A percentile compares a stretch with the other conserved stretches of the same genome.
Conservation (phyloP, 176 grass and related monocot genomes). For the Cymbopogon citratus region DNA sequence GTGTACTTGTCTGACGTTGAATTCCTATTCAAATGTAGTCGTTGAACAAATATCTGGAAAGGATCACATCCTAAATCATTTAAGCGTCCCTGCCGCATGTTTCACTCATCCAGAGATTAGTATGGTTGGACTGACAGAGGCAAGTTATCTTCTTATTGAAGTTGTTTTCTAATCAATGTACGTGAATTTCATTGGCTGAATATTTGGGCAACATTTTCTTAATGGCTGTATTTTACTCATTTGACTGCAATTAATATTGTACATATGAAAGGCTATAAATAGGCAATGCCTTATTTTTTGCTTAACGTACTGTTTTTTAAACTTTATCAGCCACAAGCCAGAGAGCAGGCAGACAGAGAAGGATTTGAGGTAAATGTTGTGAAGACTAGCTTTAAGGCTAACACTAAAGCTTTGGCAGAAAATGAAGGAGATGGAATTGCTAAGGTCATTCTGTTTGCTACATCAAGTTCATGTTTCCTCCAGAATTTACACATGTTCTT, state of each 20-base stretch:
- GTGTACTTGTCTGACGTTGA: constrained; percentile 23
- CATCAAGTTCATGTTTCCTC: background rate
- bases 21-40: constrained; percentile 46
- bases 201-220: background rate
- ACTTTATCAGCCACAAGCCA: constrained; percentile 88
- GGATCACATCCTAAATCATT: constrained; percentile 85
- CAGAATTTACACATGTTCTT: background rate
- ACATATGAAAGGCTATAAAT: background rate
- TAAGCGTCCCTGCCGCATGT: constrained; percentile 91
- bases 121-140: constrained; percentile 97
- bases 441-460: constrained; percentile 45
- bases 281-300: background rate
- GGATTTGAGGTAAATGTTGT: constrained; percentile 75
- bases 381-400: constrained; percentile 98
- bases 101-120: constrained; percentile 99
- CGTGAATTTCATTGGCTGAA: background rate
- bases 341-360: constrained; percentile 85
- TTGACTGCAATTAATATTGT: constrained; percentile 1
- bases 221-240: background rate
- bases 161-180: background rate
- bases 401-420: constrained; percentile 95
- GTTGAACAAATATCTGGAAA: constrained; percentile 76
- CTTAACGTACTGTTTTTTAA: background rate
- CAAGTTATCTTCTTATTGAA: constrained; percentile 17
- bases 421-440: constrained; percentile 98